Evolutionary conservation across 1,139 yeast species (phyloP), one percentile per base, ranked within the genome.

Genomic region (Debaryomyces udenii): DNA sequence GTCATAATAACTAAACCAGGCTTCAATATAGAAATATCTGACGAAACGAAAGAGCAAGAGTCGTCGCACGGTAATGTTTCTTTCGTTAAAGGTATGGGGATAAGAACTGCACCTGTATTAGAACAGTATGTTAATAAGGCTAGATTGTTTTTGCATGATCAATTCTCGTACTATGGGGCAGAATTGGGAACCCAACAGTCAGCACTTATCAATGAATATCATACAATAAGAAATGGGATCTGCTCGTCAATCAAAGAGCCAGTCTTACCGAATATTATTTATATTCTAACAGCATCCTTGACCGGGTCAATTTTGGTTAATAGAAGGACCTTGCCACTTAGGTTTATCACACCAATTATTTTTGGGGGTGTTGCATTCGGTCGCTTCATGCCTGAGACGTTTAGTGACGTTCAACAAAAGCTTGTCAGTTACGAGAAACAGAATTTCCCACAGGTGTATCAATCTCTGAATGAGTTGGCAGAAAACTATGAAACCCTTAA

Each of bases 361-460:
- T 69, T 79, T 50, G 85, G 83, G 11, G 57, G 70, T 10, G 71
- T 59, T 10, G 65, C 80, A 6, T 55, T 62, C 31, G 54, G 59
- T 14, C 64, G 62, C 46, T 66, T 55, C 47, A 68, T 68, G 74
- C 78, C 78, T 9, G 44, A 52, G 10, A 57, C 74, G 1, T 69
- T 46, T 42, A 44, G 51, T 13, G 44, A 52, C 11, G 40, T 61
- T 28, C 42, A 47, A 7, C 27, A 42, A 16, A 69, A 68, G 40
- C 80, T 90, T 83, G 67, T 76, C 1, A 57, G 67, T 9, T 83
- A 80, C 53, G 96, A 87, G 59, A 69, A 68, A 35, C 74, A 70
- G 29, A 67, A 71, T 11, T 47, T 49, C 23, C 69, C 70, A 43
- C 87, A 87, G 2, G 41, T 56, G 2, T 50, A 55, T 37, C 16